A percentile compares a stretch with the other conserved stretches of the same genome.
Conservation (phyloP, 2,329 filamentous ascomycete genomes). For the Ilyonectria robusta region DNA sequence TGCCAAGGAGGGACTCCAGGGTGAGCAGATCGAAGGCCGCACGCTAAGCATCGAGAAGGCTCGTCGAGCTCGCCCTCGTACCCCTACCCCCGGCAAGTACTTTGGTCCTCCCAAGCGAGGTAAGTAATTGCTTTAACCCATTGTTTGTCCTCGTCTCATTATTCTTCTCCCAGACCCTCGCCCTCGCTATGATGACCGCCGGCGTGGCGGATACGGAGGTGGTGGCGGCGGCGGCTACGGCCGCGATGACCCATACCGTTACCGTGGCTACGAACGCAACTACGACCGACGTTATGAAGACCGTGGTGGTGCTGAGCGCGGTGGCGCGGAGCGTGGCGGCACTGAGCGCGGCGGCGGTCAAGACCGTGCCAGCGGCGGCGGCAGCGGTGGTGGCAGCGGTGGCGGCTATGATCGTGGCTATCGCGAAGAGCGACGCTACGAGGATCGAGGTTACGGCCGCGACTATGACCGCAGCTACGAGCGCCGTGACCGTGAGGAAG, state of each 20-base stretch:
- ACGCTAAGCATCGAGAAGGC: constrained; percentile 99
- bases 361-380: constrained; percentile 39
- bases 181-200: constrained; percentile 71
- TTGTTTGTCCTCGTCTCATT: constrained; percentile 4
- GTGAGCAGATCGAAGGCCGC: constrained; percentile 94
- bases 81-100: constrained; percentile 98
- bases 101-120: constrained; percentile 98
- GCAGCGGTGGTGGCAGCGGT: constrained; percentile 60
- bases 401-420: constrained; percentile 60
- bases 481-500: constrained; percentile 60
- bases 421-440: constrained; percentile 62
- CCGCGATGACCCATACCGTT: constrained; percentile 72
- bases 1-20: constrained; percentile 95
- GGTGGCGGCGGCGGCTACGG: constrained; percentile 61
- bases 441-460: constrained; percentile 65
- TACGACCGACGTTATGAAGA: constrained; percentile 64
- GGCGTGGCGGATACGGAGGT: constrained; percentile 71
- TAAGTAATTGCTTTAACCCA: constrained; percentile 61
- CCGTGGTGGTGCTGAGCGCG: constrained; percentile 56
- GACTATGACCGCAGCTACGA: constrained; percentile 71
- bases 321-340: constrained; percentile 45
- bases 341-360: constrained; percentile 51
- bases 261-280: constrained; percentile 61
- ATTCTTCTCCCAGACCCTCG: constrained; percentile 54
- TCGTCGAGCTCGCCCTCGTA: constrained; percentile 92